Evolutionary conservation across 768 basidiomycete species (phyloP).

Genomic region (Calvatia gigantea): DNA sequence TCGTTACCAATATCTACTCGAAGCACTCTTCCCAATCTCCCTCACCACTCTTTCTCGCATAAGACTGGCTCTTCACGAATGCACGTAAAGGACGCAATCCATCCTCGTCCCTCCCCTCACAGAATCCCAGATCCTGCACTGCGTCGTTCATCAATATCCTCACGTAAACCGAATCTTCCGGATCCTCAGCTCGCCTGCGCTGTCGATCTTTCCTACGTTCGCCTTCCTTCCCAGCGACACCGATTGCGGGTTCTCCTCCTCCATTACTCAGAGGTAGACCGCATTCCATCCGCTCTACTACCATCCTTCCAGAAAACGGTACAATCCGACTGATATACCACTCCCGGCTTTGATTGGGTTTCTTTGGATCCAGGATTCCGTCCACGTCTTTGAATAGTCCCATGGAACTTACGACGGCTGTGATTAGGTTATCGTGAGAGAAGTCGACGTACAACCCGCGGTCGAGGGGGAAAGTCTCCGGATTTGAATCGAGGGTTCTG

Average conservation of each 20-base stretch:
- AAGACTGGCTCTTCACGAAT: conserved; percentile 71
- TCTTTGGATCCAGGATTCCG: conserved; percentile 28
- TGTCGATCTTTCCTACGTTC: conserved; percentile 21
- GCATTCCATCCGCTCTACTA: conserved; percentile 67
- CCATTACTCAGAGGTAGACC: not conserved
- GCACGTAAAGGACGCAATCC: conserved; percentile 61
- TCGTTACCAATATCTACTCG: conserved; percentile 7
- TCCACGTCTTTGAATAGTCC: conserved; percentile 38
- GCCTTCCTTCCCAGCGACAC: conserved; percentile 11
- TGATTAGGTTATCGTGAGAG: conserved; percentile 83
- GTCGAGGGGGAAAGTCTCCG: conserved; percentile 68
- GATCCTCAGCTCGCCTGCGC: not conserved
- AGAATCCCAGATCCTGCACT: conserved; percentile 60
- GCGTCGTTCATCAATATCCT: conserved; percentile 77
- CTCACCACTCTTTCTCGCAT: conserved; percentile 60
- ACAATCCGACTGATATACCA: conserved; percentile 62
- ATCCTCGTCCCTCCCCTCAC: conserved; percentile 39
- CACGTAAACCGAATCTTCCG: conserved; percentile 37
- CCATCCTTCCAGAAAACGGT: conserved; percentile 74
- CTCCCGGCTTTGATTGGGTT: conserved; percentile 28
- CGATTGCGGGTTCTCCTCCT: not conserved
- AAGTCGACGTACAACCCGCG: conserved; percentile 73
- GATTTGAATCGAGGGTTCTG: conserved; percentile 59
- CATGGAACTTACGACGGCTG: conserved; percentile 66
- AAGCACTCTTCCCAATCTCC: conserved; percentile 73